Conservation (phyloP, 495 filamentous ascomycete genomes). For the Xylaria curta region DNA sequence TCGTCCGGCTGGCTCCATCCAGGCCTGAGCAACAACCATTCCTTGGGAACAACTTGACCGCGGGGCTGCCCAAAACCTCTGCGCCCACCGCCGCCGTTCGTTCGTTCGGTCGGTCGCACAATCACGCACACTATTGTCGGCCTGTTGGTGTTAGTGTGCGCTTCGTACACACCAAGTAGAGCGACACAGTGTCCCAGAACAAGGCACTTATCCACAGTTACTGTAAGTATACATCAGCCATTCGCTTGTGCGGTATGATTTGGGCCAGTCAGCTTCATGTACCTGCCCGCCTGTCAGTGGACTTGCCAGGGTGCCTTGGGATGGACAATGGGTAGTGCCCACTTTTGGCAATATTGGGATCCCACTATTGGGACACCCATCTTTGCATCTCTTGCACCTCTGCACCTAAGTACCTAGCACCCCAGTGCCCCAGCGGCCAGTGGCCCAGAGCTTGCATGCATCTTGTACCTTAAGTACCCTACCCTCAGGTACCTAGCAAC, state of each 20-base stretch:
- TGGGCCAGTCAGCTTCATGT: slow-evolving; percentile 30
- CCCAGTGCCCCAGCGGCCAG: slow-evolving; percentile 16
- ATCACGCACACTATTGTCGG: slow-evolving; percentile 23
- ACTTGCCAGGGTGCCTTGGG: slow-evolving; percentile 22
- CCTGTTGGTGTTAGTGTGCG: not conserved
- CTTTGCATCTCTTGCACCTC: slow-evolving; percentile 26
- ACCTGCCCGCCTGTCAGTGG: slow-evolving; percentile 27
- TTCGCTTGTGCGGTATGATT: slow-evolving; percentile 24
- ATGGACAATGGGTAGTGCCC: slow-evolving; percentile 36
- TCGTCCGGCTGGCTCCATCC: not conserved
- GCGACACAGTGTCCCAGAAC: slow-evolving; percentile 25
- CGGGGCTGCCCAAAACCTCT: slow-evolving; percentile 23
- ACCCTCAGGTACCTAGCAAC: not conserved
- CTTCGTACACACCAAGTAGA: slow-evolving; percentile 12
- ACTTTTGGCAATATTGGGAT: slow-evolving; percentile 42
- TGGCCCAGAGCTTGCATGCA: slow-evolving; percentile 22
- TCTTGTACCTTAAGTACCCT: not conserved
- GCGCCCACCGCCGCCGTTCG: slow-evolving; percentile 1
- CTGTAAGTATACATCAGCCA: slow-evolving; percentile 28
- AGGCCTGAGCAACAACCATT: not conserved
- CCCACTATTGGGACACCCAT: slow-evolving; percentile 42
- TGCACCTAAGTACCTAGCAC: too few relatives aligned
- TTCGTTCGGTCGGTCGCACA: slow-evolving; percentile 10
- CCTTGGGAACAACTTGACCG: not conserved
- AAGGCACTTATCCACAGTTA: slow-evolving; percentile 23